A percentile compares a stretch with the other conserved stretches of the same genome.
Conservation (phyloP, 768 basidiomycete genomes). For the Lactarius vividus region DNA sequence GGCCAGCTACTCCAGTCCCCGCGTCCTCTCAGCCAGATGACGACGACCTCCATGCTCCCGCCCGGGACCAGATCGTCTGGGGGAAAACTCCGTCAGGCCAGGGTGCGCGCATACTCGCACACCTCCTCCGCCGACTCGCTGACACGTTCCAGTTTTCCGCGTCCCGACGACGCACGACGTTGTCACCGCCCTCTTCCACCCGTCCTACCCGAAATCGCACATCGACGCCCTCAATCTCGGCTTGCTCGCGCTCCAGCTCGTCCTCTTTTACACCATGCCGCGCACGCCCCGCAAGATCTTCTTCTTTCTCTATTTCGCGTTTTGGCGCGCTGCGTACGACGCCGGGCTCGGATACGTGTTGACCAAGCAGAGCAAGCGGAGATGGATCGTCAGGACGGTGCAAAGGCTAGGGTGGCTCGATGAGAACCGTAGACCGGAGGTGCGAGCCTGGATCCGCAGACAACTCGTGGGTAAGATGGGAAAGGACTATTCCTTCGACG, state of each 20-base stretch:
- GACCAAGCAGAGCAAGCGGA: slow-evolving; percentile 92
- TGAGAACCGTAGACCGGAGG: slow-evolving; percentile 52
- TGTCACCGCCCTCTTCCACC: slow-evolving; percentile 80
- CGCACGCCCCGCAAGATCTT: slow-evolving; percentile 54
- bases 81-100: slow-evolving; percentile 82
- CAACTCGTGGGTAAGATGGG: slow-evolving; percentile 94
- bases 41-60: not conserved
- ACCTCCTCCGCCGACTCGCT: not conserved
- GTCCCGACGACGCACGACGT: slow-evolving; percentile 93
- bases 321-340: slow-evolving; percentile 93
- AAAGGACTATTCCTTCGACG: slow-evolving; percentile 89
- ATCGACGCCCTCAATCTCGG: slow-evolving; percentile 84
- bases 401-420: slow-evolving; percentile 89
- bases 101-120: slow-evolving; percentile 45
- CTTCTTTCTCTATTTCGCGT: slow-evolving; percentile 87
- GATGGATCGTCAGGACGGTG: slow-evolving; percentile 86
- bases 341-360: slow-evolving; percentile 91
- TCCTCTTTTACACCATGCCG: slow-evolving; percentile 69
- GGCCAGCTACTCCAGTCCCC: not conserved
- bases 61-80: slow-evolving; percentile 60
- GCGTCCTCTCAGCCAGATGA: not conserved
- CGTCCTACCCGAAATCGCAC: slow-evolving; percentile 81
- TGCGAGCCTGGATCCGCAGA: slow-evolving; percentile 79
- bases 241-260: slow-evolving; percentile 71
- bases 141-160: slow-evolving; percentile 66